Conservation (phyloP, 139 green algal species). For the Microglena sp. region DNA sequence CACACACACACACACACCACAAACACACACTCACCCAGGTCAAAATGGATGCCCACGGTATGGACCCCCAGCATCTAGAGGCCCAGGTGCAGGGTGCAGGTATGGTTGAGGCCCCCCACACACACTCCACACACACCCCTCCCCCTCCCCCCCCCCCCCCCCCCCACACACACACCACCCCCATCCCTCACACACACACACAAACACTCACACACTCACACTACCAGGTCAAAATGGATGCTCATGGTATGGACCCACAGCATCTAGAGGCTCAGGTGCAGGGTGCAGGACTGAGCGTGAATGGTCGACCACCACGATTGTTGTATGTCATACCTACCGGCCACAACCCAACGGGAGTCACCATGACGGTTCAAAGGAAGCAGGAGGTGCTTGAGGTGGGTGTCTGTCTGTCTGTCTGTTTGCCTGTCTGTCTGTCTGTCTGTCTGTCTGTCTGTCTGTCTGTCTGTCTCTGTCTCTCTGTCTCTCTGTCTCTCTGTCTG, state of each 20-base stretch:
- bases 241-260: constrained; percentile 41
- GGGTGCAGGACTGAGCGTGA: background rate
- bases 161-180: too few relatives aligned
- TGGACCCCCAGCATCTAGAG: constrained; percentile 37
- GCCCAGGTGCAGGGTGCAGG: background rate
- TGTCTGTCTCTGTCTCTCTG: background rate
- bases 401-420: background rate
- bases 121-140: too few relatives aligned
- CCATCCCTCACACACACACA: too few relatives aligned
- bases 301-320: constrained; percentile 16
- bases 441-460: background rate
- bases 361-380: constrained; percentile 35
- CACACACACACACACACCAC: too few relatives aligned
- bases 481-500: too few relatives aligned
- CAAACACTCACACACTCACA: too few relatives aligned
- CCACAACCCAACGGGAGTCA: constrained; percentile 65
- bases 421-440: background rate
- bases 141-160: too few relatives aligned
- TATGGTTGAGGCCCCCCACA: too few relatives aligned
- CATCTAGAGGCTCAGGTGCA: constrained; percentile 16
- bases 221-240: constrained; percentile 28
- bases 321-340: constrained; percentile 66
- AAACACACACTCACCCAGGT: too few relatives aligned
- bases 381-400: constrained; percentile 51
- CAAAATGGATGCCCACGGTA: constrained; percentile 36